Evolutionary conservation across 2,329 filamentous ascomycete genomes (phyloP), one percentile per base, ranked within the genome.

Genomic region (Stylonectria norvegica): DNA sequence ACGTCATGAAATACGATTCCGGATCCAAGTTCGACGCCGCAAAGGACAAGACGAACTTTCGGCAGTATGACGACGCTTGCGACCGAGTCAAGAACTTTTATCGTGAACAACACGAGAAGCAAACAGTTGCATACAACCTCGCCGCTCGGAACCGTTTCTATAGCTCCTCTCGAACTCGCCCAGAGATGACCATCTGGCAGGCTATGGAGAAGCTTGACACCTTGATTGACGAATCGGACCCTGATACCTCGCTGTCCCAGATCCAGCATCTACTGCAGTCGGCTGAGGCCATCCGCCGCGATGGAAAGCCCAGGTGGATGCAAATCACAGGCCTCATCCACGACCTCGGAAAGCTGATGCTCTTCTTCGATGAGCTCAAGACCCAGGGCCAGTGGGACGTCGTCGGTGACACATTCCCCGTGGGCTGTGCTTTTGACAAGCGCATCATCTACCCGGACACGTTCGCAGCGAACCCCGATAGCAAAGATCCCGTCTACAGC

Each of bases 331-430:
- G 85, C 5, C 73, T 90, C 17, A 83, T 89, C 62, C 86, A 90
- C 65, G 86, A 89, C 59, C 73, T 89, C 1, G 86, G 86, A 63
- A 90, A 89, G 68, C 76, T 90, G 9, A 77, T 89, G 49, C 86
- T 83, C 72, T 86, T 89, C 69, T 86, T 86, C 68, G 86, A 80
- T 46, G 64, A 65, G 39, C 62, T 67, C 35, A 58, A 58, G 43
- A 87, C 86, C n/a, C 71, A 84, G 57, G 89, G 89, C 36, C 89
- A 95, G 68, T 95, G 89, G 89, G 89, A 94, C 59, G 89, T 95
- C 3, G 89, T 95, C 18, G 89, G 89, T 42, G 86, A 90, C 65
- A 89, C 85, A 1, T 89, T 90, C 66, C 83, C 85, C 32, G 83
- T 89, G 29, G 86, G 86, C 55, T 88, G 84, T 63, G 77, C 75